Evolutionary conservation across 345 rosid species (phyloP).

Genomic region (Citrus sp.): DNA sequence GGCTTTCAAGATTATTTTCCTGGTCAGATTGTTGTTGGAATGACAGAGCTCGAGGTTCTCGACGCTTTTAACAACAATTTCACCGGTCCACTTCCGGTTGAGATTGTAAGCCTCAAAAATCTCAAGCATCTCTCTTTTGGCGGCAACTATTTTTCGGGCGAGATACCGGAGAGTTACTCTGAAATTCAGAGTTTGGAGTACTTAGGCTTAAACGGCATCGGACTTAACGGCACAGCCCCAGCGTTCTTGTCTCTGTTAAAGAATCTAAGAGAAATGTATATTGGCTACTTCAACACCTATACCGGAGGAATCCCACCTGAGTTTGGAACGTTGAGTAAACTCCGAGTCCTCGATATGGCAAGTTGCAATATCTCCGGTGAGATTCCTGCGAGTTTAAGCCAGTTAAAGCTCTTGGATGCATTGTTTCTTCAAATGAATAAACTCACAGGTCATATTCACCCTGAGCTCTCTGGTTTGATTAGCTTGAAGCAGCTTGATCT

Average conservation of each 20-base stretch:
- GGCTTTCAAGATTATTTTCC: slow-evolving; percentile 49
- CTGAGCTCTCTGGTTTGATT: slow-evolving; percentile 58
- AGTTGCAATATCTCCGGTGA: slow-evolving; percentile 61
- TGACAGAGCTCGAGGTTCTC: slow-evolving; percentile 57
- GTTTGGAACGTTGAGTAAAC: slow-evolving; percentile 55
- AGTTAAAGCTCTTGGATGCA: slow-evolving; percentile 44
- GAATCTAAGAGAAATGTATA: slow-evolving; percentile 44
- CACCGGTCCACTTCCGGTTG: slow-evolving; percentile 50
- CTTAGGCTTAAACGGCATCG: slow-evolving; percentile 57
- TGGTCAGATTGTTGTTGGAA: slow-evolving; percentile 42
- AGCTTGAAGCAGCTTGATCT: slow-evolving; percentile 68
- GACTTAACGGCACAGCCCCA: slow-evolving; percentile 51
- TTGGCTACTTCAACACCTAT: slow-evolving; percentile 62
- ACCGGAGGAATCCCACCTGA: slow-evolving; percentile 68
- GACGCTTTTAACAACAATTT: slow-evolving; percentile 68
- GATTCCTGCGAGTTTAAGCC: slow-evolving; percentile 58
- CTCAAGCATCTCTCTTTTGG: slow-evolving; percentile 58
- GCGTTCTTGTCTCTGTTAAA: slow-evolving; percentile 49
- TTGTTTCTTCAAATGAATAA: slow-evolving; percentile 69
- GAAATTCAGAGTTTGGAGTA: slow-evolving; percentile 61
- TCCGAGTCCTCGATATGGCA: slow-evolving; percentile 61
- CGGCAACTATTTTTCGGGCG: slow-evolving; percentile 73
- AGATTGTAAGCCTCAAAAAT: slow-evolving; percentile 45
- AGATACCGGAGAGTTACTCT: slow-evolving; percentile 62
- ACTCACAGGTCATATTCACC: slow-evolving; percentile 67